These are phyloP conservation scores for Dothiorella sarmentorum DNA, from an alignment of 2,329 filamentous ascomycete species.

Conservation along the genomic window DNA sequence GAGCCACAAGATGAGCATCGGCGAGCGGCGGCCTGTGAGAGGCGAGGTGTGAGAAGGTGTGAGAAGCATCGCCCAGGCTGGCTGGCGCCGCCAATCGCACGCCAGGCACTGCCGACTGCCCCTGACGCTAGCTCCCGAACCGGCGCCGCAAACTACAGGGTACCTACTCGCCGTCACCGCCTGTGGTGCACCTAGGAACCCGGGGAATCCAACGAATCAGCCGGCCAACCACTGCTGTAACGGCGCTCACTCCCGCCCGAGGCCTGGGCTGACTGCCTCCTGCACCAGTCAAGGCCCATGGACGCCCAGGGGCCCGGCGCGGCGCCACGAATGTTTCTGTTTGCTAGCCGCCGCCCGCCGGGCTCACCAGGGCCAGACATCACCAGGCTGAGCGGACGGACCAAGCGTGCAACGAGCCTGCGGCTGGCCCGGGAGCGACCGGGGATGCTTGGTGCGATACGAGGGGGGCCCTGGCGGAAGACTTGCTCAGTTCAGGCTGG, in stretches of 20 bases:
- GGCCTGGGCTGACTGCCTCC: neutral
- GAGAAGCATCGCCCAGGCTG: conserved; percentile 14
- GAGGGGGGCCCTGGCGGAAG: conserved; percentile 11
- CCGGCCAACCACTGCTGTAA: no score
- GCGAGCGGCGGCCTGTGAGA: neutral
- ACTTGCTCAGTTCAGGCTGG: conserved; percentile 15
- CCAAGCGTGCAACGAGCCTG: neutral
- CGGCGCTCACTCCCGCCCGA: no score
- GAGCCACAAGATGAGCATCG: conserved; percentile 1
- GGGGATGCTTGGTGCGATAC: conserved; percentile 1
- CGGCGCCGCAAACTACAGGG: conserved; percentile 1
- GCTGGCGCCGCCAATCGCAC: no score
- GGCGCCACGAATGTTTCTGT: neutral
- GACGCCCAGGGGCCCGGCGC: neutral
- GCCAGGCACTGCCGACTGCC: neutral
- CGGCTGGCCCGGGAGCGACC: conserved; percentile 2
- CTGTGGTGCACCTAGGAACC: conserved; percentile 3
- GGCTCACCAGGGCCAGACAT: neutral
- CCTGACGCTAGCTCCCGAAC: conserved; percentile 5
- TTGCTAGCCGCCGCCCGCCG: neutral
- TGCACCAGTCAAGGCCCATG: neutral
- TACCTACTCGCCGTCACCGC: neutral
- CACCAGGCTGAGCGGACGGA: neutral
- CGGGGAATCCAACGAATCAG: neutral
- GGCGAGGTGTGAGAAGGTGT: no score